Percentiles rank a stretch among this genome's conserved stretches.
These are phyloP conservation scores for Scortechinia acanthostroma DNA, from an alignment of 2,329 filamentous ascomycete species.

Conservation along the genomic window DNA sequence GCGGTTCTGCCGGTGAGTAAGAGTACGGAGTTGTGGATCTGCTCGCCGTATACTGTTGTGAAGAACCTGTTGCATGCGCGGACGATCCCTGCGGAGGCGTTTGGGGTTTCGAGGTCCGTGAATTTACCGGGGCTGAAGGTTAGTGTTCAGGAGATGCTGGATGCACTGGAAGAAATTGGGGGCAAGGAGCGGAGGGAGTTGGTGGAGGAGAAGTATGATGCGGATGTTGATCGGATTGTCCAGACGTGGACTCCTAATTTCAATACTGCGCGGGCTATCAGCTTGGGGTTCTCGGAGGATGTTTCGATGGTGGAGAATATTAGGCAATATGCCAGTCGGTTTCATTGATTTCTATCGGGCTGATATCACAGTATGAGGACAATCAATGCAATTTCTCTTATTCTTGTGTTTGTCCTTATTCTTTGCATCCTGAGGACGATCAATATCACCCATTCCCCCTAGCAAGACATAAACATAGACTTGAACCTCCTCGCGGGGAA, in stretches of 20 bases:
- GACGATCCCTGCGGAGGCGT: constrained; percentile 23
- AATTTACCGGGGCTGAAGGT: constrained; percentile 43
- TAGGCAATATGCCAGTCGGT: constrained; percentile 20
- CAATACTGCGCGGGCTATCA: neutral
- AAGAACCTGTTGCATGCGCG: constrained; percentile 34
- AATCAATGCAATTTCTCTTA: too few relatives aligned
- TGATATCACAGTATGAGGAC: too few relatives aligned
- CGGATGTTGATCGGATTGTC: constrained; percentile 37
- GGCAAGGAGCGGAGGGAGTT: constrained; percentile 31
- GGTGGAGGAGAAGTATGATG: constrained; percentile 37
- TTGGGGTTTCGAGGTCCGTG: constrained; percentile 32
- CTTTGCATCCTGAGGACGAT: too few relatives aligned
- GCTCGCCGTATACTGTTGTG: constrained; percentile 34
- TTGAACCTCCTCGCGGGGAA: too few relatives aligned
- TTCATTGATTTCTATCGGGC: too few relatives aligned
- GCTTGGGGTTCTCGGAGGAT: constrained; percentile 25
- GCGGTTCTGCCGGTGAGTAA: constrained; percentile 33
- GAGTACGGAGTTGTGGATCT: constrained; percentile 34
- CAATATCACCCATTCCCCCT: too few relatives aligned
- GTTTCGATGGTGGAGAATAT: constrained; percentile 28
- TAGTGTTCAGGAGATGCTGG: constrained; percentile 41
- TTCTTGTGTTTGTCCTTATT: too few relatives aligned
- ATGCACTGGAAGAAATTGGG: constrained; percentile 37
- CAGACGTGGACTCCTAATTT: constrained; percentile 1
- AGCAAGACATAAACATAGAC: too few relatives aligned